These are phyloP conservation scores for Trichoderma simmonsii DNA, from an alignment of 2,329 filamentous ascomycete genomes.

Conservation along the genomic window DNA sequence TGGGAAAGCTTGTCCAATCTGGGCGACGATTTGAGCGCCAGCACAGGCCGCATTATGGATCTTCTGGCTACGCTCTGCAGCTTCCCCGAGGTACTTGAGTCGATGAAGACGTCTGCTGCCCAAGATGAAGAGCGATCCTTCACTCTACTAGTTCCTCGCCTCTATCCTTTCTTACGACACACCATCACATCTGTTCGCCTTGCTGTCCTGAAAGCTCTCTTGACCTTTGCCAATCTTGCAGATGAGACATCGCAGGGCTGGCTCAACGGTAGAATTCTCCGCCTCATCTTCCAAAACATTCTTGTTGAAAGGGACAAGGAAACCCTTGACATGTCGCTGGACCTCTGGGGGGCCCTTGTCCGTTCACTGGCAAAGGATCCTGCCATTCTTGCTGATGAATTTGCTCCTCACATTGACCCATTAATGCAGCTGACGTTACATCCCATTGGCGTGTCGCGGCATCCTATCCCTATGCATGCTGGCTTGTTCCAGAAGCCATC, in stretches of 20 bases:
- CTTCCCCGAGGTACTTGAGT: constrained; percentile 85
- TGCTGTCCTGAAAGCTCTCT: constrained; percentile 85
- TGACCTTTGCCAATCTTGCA: constrained; percentile 88
- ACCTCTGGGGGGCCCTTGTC: constrained; percentile 81
- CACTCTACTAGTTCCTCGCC: constrained; percentile 82
- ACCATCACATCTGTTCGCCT: constrained; percentile 95
- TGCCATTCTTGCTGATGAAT: constrained; percentile 66
- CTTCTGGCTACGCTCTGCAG: constrained; percentile 91
- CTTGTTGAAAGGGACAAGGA: constrained; percentile 86
- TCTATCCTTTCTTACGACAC: constrained; percentile 94
- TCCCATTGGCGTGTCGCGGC: constrained; percentile 85
- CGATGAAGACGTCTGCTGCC: constrained; percentile 87
- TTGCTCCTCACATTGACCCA: constrained; percentile 72
- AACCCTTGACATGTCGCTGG: constrained; percentile 76
- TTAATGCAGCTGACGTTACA: constrained; percentile 82
- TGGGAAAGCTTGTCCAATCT: constrained; percentile 96
- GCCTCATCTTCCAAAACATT: constrained; percentile 91
- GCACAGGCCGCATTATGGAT: constrained; percentile 98
- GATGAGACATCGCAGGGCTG: constrained; percentile 78
- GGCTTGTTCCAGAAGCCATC: constrained; percentile 90
- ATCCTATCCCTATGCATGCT: constrained; percentile 89
- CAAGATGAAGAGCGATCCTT: constrained; percentile 86
- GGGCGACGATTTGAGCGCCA: constrained; percentile 95
- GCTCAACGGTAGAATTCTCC: constrained; percentile 85
- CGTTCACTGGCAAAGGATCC: constrained; percentile 63